Evolutionary conservation across 1,284 basidiomycete genomes (phyloP).

Genomic region (Leccinum ambiguum): DNA sequence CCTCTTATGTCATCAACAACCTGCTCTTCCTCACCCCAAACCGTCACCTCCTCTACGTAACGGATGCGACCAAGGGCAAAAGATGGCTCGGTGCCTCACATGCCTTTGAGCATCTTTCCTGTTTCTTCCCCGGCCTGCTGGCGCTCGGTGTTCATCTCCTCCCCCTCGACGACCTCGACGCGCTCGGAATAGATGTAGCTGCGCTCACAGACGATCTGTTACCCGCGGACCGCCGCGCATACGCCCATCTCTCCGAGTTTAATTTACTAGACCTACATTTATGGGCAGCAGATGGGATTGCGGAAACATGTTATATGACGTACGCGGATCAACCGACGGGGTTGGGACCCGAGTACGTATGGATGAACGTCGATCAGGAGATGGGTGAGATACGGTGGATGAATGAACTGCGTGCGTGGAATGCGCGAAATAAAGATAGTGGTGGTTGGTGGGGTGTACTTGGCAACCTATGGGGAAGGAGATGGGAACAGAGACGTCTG

Average conservation of each 20-base stretch:
- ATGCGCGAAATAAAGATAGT: slow-evolving; percentile 21
- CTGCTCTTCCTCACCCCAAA: slow-evolving; percentile 65
- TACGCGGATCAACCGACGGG: slow-evolving; percentile 65
- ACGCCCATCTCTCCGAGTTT: slow-evolving; percentile 36
- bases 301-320: slow-evolving; percentile 64
- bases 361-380: slow-evolving; percentile 34
- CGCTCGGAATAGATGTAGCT: slow-evolving; percentile 41
- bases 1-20: slow-evolving; percentile 59
- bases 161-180: slow-evolving; percentile 48
- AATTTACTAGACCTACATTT: slow-evolving; percentile 53
- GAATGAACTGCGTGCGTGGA: slow-evolving; percentile 53
- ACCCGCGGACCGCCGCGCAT: slow-evolving; percentile 34
- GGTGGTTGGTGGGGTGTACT: neutral
- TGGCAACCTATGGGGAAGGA: neutral
- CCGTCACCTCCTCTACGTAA: slow-evolving; percentile 70
- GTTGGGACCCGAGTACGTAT: slow-evolving; percentile 58
- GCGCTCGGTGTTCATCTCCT: slow-evolving; percentile 69
- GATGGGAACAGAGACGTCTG: slow-evolving; percentile 30
- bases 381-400: slow-evolving; percentile 44
- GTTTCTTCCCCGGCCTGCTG: slow-evolving; percentile 74
- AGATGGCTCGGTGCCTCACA: slow-evolving; percentile 40
- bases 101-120: slow-evolving; percentile 72
- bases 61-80: slow-evolving; percentile 42
- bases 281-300: slow-evolving; percentile 68
- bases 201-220: slow-evolving; percentile 38